Percentiles rank a stretch among this genome's conserved stretches.
Conservation (phyloP, 257 asterid species). For the Primulina tabacum region DNA sequence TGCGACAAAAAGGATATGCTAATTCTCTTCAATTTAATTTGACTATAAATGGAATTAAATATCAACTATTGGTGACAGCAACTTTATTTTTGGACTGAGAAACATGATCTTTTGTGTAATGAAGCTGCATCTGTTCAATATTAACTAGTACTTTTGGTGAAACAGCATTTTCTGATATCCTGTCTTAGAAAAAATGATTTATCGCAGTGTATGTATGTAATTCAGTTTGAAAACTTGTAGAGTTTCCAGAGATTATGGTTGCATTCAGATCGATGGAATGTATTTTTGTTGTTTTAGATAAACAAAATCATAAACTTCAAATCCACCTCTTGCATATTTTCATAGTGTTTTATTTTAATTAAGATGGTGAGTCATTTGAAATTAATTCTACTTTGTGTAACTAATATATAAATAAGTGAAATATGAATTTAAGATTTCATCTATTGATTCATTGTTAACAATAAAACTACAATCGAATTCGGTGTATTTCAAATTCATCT, state of each 20-base stretch:
- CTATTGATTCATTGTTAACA: too few species aligned
- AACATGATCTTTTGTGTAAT: not conserved
- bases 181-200: not conserved
- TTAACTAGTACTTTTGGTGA: not conserved
- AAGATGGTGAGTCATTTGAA: too few species aligned
- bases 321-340: too few species aligned
- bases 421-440: too few species aligned
- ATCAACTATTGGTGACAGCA: not conserved
- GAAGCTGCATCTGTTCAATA: not conserved
- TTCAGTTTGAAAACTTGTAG: not conserved
- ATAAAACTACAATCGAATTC: too few species aligned
- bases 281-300: too few species aligned
- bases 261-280: too few species aligned
- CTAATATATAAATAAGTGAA: too few species aligned
- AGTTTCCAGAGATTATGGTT: not conserved
- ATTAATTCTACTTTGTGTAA: too few species aligned
- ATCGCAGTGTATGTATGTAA: not conserved
- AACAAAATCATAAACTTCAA: too few species aligned
- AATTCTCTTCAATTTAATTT: not conserved
- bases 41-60: not conserved
- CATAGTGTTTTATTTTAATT: too few species aligned
- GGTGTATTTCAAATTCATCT: too few species aligned
- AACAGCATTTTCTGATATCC: not conserved
- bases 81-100: not conserved
- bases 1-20: not conserved